Base-by-base conservation (phyloP, 441 rosid genomes). In the Rhodomyrtus psidioides region DNA sequence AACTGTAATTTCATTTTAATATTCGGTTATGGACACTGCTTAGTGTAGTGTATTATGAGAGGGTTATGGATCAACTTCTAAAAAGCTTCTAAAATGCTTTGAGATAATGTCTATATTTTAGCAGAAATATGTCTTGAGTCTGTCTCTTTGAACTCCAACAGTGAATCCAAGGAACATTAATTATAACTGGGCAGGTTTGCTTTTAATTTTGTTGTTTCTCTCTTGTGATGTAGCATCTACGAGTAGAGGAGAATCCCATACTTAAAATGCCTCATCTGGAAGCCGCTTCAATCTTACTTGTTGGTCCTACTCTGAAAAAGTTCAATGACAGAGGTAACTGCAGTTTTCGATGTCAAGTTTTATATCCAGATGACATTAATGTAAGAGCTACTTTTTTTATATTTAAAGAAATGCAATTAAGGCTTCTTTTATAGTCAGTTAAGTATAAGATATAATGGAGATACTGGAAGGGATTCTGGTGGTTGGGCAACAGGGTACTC, bases 201-300 rank as follows among this genome's bases (percentile, higher is more conserved):
- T 75, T 30, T 89, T 85, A 53, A 84, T 27, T 55, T 65, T 81
- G 79, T 82, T 54, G n/a, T 86, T 55, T 83, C 79, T 55, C 55
- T 88, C 76, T 84, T 88, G 62, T 90, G 81, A 70, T 90, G 89
- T 92, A 97, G 99, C 99, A 97, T 95, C 92, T 97, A 86, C 96
- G 99, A 84, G 94, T 97, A 86, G 99, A 97, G 92, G 99, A 97
- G 93, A 97, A 97, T 92, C 99, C 99, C 85, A 89, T 97, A 89
- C 96, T 96, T 87, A 95, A 96, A 94, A 95, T 96, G 95, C 90
- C 97, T 87, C 99, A 97, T 92, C 57, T 96, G 90, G 99, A 97
- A 94, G 99, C 99, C 54, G 99, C 99, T 88, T 91, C 95, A 81
- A 94, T 96, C 87, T 88, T 97, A 93, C 98, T 97, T 91, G 97